Base-by-base conservation (phyloP, 2,329 filamentous ascomycete genomes). In the Simplicillium aogashimaense region DNA sequence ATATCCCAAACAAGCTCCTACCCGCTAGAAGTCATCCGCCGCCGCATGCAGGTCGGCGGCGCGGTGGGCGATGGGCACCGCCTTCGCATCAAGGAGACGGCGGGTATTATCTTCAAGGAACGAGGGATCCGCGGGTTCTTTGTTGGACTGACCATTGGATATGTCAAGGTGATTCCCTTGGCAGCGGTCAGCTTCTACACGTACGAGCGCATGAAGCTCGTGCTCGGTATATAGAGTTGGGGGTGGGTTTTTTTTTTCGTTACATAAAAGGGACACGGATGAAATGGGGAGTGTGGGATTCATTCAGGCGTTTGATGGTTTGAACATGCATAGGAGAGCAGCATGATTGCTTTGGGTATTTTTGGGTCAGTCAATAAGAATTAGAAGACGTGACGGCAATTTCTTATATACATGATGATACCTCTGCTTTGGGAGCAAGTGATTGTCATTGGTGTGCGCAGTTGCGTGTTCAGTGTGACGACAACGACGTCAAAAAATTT, bases 31-130 rank as follows among this genome's bases (percentile, higher is more conserved):
- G 86, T 98, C 13, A 83, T 97, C 43, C 72, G 92, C 44, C 74
- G 92, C 47, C 74, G 92, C 36, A 97, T 98, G 90, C 92, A 98
- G 59, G 92, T 98, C 12, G 86, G 87, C 36, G 92, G 90, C 10
- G 89, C 90, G 0, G 87, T 97, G 1, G 92, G 92, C 2, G 89
- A 97, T 57, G 89, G 90, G 0, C 86, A 78, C 51, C 70, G 85
- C 35, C 63, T 95, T 35, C 71, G 79, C 38, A 86, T 98, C 47
- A 65, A 67, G 13, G 90, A 97, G 64, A 94, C 90, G 1, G 81
- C 81, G 3, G 66, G 64, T 47, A 73, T 79, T 56, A 92, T 98
- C 47, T 79, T 79, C 50, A 66, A 72, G 35, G 87, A 95, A 63
- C 74, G 72, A 42, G 92, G 92, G 0, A 63, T 81, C 43, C 71